Evolutionary conservation across 2,329 filamentous ascomycete species (phyloP), one percentile per base, ranked within the genome.

Genomic region (Neonectria punicea): DNA sequence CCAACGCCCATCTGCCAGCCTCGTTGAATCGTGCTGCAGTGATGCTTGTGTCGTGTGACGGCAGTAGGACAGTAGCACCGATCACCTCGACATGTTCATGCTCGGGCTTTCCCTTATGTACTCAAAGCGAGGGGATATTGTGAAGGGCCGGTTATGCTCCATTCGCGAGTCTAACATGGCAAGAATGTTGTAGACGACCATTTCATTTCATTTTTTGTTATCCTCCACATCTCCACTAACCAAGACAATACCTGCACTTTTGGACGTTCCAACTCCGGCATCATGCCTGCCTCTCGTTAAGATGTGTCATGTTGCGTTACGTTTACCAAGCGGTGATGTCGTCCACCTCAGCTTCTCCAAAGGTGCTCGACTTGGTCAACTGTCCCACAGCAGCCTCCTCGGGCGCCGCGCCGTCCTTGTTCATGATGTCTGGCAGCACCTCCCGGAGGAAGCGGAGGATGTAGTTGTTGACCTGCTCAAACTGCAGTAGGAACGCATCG

Each of bases 401-500:
- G 61, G 81, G 81, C 25, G 81, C 83, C 3, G 79, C 80, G 2
- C 84, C 87, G 22, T 87, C 83, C 72, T 84, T 87, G 39, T 80
- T 82, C 94, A 98, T 98, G 69, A 99, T 95, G 70, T 97, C 93
- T 1, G 94, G 93, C 32, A 99, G 79, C 3, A 92, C 89, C 73
- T 95, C 90, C 63, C 90, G 87, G 79, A 99, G 84, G 77, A 99
- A 99, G 2, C 87, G 88, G 18, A 98, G 81, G 54, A 98, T 89
- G 76, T 97, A 93, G 34, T 84, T 86, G 80, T 99, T 99, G 64
- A 98, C 96, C 81, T 98, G 95, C 82, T 98, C 93, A 76, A 99
- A 99, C 79, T 99, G 95, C 59, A 99, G 82, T 74, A 99, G 80
- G 79, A 99, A 99, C 0, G 96, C 96, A 79, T 99, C 96, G 74